These are phyloP conservation scores for Xylariaceae sp. DNA, from an alignment of 2,329 filamentous ascomycete species.

Conservation along the genomic window DNA sequence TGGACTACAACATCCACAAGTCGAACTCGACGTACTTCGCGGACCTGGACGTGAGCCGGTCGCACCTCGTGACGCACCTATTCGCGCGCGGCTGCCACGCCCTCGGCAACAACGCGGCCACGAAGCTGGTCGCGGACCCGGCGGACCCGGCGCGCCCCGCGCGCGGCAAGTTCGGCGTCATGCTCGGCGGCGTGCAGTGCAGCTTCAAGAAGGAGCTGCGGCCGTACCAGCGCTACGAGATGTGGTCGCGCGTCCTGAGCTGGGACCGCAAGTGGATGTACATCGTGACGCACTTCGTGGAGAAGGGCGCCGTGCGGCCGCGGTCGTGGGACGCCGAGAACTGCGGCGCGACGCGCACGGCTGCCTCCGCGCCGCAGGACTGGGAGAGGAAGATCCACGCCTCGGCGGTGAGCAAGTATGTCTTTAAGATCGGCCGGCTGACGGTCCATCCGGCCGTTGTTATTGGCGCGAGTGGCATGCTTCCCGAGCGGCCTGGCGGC, in stretches of 20 bases:
- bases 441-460: slow-evolving; percentile 84
- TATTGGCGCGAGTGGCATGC: slow-evolving; percentile 71
- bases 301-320: slow-evolving; percentile 64
- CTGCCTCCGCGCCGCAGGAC: slow-evolving; percentile 45
- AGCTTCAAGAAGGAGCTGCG: slow-evolving; percentile 76
- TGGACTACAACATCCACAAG: slow-evolving; percentile 87
- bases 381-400: slow-evolving; percentile 72
- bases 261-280: slow-evolving; percentile 88
- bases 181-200: slow-evolving; percentile 75
- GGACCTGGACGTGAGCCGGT: slow-evolving; percentile 83
- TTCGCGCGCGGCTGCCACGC: slow-evolving; percentile 63
- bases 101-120: slow-evolving; percentile 55
- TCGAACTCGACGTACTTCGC: slow-evolving; percentile 85
- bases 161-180: slow-evolving; percentile 63
- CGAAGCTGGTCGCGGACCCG: slow-evolving; percentile 57
- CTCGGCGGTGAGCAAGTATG: slow-evolving; percentile 78
- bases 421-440: slow-evolving; percentile 79
- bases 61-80: slow-evolving; percentile 76
- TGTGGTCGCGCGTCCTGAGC: slow-evolving; percentile 71
- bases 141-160: slow-evolving; percentile 52
- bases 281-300: slow-evolving; percentile 75
- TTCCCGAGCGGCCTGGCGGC: slow-evolving; percentile 75
- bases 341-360: too few species aligned
- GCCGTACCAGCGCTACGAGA: slow-evolving; percentile 72
- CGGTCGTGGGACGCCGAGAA: too few species aligned